These are phyloP conservation scores for Lachnellula hyalina DNA, from an alignment of 2,329 filamentous ascomycete genomes.

Conservation along the genomic window DNA sequence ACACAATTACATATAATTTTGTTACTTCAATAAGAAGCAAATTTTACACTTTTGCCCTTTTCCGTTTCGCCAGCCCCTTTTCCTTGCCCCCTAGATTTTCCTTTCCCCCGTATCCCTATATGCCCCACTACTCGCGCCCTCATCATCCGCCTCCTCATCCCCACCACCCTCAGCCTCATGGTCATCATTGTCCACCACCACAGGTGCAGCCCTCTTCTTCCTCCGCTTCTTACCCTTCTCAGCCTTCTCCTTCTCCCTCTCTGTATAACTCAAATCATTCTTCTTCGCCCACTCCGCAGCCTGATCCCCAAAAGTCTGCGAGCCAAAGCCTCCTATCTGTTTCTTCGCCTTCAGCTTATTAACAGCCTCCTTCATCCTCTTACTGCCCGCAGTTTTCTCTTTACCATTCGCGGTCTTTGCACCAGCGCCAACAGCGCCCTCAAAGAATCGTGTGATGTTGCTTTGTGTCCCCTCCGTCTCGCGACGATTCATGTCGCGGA, in stretches of 20 bases:
- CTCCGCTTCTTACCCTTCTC: conserved; percentile 12
- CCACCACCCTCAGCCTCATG: not conserved
- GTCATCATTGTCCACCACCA: not conserved
- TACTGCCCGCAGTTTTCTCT: conserved; percentile 58
- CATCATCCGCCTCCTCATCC: conserved; percentile 5
- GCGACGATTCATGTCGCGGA: conserved; percentile 87
- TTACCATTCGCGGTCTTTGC: conserved; percentile 57
- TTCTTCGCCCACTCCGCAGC: conserved; percentile 30
- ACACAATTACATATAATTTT: too few relatives aligned
- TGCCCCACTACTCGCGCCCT: conserved; percentile 10
- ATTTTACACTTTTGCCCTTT: conserved; percentile 7
- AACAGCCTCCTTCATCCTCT: conserved; percentile 72
- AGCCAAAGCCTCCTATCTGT: not conserved
- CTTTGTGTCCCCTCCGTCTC: conserved; percentile 87
- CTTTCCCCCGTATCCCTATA: conserved; percentile 6
- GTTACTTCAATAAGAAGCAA: not conserved
- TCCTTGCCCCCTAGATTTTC: conserved; percentile 1
- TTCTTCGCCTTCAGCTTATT: conserved; percentile 55
- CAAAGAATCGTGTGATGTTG: conserved; percentile 93
- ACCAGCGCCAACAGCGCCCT: conserved; percentile 62
- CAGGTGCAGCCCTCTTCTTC: conserved; percentile 1
- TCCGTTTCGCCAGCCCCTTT: conserved; percentile 8
- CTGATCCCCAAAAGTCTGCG: conserved; percentile 28
- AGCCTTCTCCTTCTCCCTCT: conserved; percentile 21
- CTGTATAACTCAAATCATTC: conserved; percentile 28